phyloP scores from a whole-genome alignment of 2,329 filamentous ascomycete species.

The Tolypocladium tropicale region DNA sequence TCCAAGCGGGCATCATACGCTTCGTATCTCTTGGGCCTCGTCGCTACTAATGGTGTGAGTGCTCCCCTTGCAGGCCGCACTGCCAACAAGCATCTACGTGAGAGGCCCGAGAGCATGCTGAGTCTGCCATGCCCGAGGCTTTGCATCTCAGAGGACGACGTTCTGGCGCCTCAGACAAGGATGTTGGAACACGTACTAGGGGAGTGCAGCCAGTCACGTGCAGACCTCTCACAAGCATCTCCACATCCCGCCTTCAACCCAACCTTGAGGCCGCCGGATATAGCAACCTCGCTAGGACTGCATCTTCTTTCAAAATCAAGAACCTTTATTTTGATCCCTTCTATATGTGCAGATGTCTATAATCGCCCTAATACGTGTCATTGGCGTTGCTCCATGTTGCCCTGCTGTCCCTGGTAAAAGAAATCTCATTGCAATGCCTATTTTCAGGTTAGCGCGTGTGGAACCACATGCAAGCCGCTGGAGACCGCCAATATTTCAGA shows the following conservation, averaged over 20 bases:
- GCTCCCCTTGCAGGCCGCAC: not conserved
- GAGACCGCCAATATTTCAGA: not conserved
- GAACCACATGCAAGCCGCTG: not conserved
- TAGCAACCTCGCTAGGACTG: no score
- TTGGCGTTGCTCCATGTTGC: not conserved
- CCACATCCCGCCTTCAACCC: no score
- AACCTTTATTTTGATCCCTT: no score
- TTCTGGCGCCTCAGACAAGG: not conserved
- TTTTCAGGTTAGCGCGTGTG: not conserved
- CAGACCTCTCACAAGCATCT: no score
- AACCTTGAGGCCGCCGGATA: no score
- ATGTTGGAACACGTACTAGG: no score
- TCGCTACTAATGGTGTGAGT: not conserved
- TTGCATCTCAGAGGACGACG: not conserved
- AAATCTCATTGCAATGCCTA: not conserved
- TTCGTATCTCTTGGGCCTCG: conserved; percentile 27
- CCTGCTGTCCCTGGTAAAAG: not conserved
- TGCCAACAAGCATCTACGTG: not conserved
- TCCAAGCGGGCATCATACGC: conserved; percentile 41
- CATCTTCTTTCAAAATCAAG: not conserved
- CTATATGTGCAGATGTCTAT: not conserved
- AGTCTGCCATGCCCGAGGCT: not conserved
- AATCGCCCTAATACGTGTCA: not conserved
- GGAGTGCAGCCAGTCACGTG: not conserved
- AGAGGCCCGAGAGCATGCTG: not conserved